Base-by-base conservation (phyloP, 2,329 filamentous ascomycete genomes). In the Sporothrix inflata region DNA sequence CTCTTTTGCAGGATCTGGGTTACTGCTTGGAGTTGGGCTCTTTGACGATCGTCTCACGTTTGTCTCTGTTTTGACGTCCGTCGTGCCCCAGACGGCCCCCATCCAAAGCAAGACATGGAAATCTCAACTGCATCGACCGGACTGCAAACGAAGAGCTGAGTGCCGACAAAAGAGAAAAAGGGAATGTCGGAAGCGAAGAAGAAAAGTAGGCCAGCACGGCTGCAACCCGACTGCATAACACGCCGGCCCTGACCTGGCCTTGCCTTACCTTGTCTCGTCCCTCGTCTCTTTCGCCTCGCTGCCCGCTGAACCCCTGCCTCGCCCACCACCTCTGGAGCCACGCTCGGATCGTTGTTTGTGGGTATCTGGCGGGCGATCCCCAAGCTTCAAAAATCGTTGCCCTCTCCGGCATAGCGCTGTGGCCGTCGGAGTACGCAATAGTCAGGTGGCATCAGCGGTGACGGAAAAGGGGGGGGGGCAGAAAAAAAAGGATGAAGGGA, bases 361-460 rank as follows among this genome's bases (percentile, higher is more conserved):
- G 72, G 30, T 53, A 65, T 60, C 49, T 69, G 51, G 66, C 60
- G 57, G 72, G 21, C 61, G 70, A 72, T 72, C 72, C 34, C 42
- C 72, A 63, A 67, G 60, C 49, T 53, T 47, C 38, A 73, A 7
- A 69, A 55, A 69, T 69, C 72, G 21, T 70, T 72, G 70, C 72
- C 70, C 42, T 57, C 57, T 73, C 21, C 16, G 70, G 70, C 40
- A 73, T 73, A 73, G 72, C 67, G 70, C 60, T 53, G 27, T 38
- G 61, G 21, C 38, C 34, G 60, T 60, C 55, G 45, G 14, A 63
- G 57, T 30, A 55, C 60, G 61, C 70, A 47, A 67, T 60, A 60
- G 51, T 66, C 51, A 55, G 63, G 47, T 34, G 21, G 71, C 38
- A 53, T 30, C 21, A 47, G 55, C 16, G 60, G 49, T 60, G 60